Conservation (phyloP, 306 rosid species). For the Citrullus colocynthis region DNA sequence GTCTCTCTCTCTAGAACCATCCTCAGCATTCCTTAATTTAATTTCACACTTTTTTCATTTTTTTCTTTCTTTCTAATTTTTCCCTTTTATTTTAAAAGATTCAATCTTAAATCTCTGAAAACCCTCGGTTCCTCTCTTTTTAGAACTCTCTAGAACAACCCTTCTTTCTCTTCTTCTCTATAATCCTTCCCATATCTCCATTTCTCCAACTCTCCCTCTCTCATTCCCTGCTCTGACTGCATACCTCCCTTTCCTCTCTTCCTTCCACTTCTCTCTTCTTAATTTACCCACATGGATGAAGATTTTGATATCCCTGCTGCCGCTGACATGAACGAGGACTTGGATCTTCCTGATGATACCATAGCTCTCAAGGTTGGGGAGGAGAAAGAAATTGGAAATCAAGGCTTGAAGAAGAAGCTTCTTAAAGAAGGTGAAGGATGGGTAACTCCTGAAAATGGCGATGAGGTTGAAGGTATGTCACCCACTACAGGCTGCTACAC, state of each 20-base stretch:
- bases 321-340: constrained; percentile 55
- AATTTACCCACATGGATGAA: constrained; percentile 33
- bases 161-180: background rate
- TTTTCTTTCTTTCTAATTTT: too few species aligned
- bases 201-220: background rate
- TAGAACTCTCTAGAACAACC: constrained; percentile 53
- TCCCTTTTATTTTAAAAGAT: too few species aligned
- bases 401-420: constrained; percentile 85
- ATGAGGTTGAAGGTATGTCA: constrained; percentile 73
- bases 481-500: background rate
- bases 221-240: background rate
- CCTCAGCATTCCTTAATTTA: background rate
- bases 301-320: constrained; percentile 43
- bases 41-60: too few species aligned
- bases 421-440: constrained; percentile 68
- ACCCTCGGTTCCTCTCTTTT: background rate
- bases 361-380: constrained; percentile 58
- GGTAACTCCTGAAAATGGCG: constrained; percentile 73
- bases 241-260: background rate
- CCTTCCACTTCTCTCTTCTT: background rate
- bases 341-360: constrained; percentile 38
- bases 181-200: background rate
- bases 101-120: background rate
- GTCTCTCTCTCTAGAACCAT: background rate
- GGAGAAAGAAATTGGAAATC: constrained; percentile 76